Conservation (phyloP, 2,329 filamentous ascomycete genomes). For the Zasmidium cellare region DNA sequence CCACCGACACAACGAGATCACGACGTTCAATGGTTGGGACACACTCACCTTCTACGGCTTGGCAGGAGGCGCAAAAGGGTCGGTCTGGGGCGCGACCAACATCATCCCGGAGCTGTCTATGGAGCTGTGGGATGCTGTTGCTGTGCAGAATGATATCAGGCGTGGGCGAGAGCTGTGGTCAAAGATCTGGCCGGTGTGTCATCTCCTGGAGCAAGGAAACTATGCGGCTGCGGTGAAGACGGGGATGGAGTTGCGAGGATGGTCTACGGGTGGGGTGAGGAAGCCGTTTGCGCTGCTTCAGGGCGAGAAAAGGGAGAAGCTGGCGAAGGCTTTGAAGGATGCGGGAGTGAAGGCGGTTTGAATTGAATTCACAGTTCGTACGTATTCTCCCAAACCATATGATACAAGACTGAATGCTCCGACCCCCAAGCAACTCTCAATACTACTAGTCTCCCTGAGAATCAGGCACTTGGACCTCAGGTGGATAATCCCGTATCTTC, state of each 20-base stretch:
- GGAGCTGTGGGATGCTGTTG: constrained; percentile 50
- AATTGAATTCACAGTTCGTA: no score
- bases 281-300: constrained; percentile 50
- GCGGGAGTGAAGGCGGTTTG: constrained; percentile 40
- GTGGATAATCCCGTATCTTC: no score
- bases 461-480: no score
- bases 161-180: constrained; percentile 49
- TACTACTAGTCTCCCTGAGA: no score
- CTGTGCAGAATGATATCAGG: constrained; percentile 45
- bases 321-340: constrained; percentile 39
- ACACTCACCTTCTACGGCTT: constrained; percentile 56
- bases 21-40: constrained; percentile 56
- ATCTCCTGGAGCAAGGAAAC: constrained; percentile 51
- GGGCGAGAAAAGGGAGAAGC: constrained; percentile 35
- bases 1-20: constrained; percentile 42
- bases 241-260: constrained; percentile 49
- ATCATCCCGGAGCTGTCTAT: constrained; percentile 52
- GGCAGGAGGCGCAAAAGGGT: constrained; percentile 51
- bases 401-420: no score
- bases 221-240: constrained; percentile 53
- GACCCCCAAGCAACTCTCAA: no score
- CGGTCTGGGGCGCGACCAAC: constrained; percentile 54
- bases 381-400: no score
- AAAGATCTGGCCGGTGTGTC: constrained; percentile 53
- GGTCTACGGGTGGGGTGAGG: constrained; percentile 49